These are phyloP conservation scores for Endogone sp. DNA, from an alignment of 192 early-diverging fungal genomes.

Conservation along the genomic window DNA sequence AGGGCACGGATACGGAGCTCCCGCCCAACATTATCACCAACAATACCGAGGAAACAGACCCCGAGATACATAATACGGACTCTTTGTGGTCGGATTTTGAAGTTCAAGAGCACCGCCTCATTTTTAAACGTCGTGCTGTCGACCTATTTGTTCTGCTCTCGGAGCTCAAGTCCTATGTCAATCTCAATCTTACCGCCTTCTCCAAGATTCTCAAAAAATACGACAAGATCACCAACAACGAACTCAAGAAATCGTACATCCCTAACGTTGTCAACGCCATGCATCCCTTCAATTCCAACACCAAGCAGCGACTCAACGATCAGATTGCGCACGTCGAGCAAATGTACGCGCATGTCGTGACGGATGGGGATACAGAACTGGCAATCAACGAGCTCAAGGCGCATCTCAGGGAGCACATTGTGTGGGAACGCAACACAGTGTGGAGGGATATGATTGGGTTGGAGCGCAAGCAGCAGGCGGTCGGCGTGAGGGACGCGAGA, in stretches of 20 bases:
- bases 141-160: conserved; percentile 81
- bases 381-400: conserved; percentile 73
- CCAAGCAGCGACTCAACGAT: conserved; percentile 58
- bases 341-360: conserved; percentile 64
- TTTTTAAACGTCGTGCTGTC: conserved; percentile 44
- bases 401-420: conserved; percentile 85
- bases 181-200: conserved; percentile 90
- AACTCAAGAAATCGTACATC: conserved; percentile 73
- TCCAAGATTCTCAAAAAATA: conserved; percentile 96
- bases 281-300: conserved; percentile 65
- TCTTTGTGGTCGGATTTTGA: conserved; percentile 30
- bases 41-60: conserved; percentile 21
- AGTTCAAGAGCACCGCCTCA: conserved; percentile 32
- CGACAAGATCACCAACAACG: conserved; percentile 84
- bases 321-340: conserved; percentile 55
- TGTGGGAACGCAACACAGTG: conserved; percentile 95
- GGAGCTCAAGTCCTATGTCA: conserved; percentile 84
- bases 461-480: conserved; percentile 74
- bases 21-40: conserved; percentile 29
- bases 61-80: conserved; percentile 13
- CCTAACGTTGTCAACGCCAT: conserved; percentile 53
- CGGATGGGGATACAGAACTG: conserved; percentile 53
- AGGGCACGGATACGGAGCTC: conserved; percentile 19
- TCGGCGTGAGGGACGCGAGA: conserved; percentile 45
- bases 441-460: conserved; percentile 97